phyloP scores from a whole-genome alignment of 257 asterid species.

The Fraxinus quadrangulata region DNA sequence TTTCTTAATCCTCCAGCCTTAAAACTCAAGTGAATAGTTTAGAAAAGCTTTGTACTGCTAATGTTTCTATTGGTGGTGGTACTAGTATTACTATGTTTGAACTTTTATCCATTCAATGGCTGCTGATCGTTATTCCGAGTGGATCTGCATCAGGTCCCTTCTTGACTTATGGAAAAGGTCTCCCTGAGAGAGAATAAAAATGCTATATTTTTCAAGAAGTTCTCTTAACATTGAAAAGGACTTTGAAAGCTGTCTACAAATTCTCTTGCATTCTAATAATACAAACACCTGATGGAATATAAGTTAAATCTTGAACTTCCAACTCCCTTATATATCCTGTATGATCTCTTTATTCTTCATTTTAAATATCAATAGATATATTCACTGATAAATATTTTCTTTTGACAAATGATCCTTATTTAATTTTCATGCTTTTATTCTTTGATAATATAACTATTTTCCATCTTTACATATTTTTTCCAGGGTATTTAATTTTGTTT shows the following conservation, averaged over 20 bases:
- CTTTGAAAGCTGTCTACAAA: background rate
- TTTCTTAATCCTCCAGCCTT: background rate
- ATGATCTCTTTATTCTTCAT: background rate
- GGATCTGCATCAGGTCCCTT: background rate
- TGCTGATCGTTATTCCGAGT: background rate
- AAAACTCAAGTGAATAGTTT: background rate
- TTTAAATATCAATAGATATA: background rate
- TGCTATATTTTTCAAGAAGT: background rate
- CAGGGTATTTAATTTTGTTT: slow-evolving; percentile 80
- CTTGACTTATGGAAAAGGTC: background rate
- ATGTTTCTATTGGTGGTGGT: background rate
- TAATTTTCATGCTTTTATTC: slow-evolving; percentile 14
- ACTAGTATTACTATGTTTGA: background rate
- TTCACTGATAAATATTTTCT: slow-evolving; percentile 16
- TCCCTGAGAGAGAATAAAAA: background rate
- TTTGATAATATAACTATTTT: slow-evolving; percentile 17
- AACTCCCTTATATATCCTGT: background rate
- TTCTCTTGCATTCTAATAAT: background rate
- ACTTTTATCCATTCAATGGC: background rate
- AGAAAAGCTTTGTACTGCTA: background rate
- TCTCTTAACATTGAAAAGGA: background rate
- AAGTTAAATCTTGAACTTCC: background rate
- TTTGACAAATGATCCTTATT: slow-evolving; percentile 6
- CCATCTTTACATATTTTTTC: slow-evolving; percentile 14
- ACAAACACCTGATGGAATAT: background rate